Conservation (phyloP, 2,329 filamentous ascomycete species). For the Zymoseptoria ardabiliae region DNA sequence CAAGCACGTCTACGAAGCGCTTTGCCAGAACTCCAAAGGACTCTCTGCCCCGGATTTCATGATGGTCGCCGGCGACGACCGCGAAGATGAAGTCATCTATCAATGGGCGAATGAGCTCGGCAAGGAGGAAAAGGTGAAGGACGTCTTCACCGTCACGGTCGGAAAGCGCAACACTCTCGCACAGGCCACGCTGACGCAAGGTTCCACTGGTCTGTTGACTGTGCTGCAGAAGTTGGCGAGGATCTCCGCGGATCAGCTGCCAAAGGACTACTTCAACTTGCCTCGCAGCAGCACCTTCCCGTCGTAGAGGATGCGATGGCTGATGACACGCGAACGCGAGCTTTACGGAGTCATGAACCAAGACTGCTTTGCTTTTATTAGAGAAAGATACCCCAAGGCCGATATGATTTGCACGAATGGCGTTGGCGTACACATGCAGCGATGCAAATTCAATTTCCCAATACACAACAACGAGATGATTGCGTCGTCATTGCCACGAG, state of each 20-base stretch:
- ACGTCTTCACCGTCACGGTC: constrained; percentile 79
- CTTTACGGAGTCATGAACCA: not conserved
- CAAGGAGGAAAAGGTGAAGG: constrained; percentile 42
- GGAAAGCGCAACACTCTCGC: constrained; percentile 85
- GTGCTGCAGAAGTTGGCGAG: constrained; percentile 27
- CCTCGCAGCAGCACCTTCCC: constrained; percentile 18
- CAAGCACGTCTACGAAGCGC: constrained; percentile 57
- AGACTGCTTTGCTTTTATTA: not conserved
- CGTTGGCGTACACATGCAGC: not conserved
- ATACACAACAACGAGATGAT: not conserved
- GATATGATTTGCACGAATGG: not conserved
- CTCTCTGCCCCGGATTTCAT: constrained; percentile 63
- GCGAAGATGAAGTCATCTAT: constrained; percentile 91
- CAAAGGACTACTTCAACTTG: constrained; percentile 24
- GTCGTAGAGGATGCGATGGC: not conserved
- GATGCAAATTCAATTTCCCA: not conserved
- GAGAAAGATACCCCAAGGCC: not conserved
- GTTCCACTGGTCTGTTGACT: constrained; percentile 64
- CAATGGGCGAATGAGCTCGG: constrained; percentile 79
- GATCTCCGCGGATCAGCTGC: constrained; percentile 21
- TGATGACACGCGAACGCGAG: not conserved
- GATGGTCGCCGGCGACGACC: constrained; percentile 81
- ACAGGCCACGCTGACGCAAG: constrained; percentile 76
- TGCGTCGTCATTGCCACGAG: not conserved
- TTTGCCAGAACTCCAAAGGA: constrained; percentile 19